phyloP scores from a whole-genome alignment of 2,329 filamentous ascomycete species.

The Talaromyces piceae region DNA sequence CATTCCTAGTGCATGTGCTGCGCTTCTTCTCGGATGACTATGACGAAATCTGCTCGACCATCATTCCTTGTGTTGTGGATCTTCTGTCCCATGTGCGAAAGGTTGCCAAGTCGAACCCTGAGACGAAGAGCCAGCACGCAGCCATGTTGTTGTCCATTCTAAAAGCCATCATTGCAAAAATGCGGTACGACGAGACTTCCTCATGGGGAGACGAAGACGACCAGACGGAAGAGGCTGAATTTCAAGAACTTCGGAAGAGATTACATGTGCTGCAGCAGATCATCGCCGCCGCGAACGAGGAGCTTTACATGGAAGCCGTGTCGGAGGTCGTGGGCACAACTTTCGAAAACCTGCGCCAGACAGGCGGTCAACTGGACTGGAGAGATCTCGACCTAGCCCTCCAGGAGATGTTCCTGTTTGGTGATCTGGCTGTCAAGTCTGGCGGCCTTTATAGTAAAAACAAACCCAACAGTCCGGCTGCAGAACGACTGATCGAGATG shows the following conservation, averaged over 20 bases:
- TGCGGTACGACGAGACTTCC: conserved; percentile 94
- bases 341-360: conserved; percentile 70
- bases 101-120: conserved; percentile 54
- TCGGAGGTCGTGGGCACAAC: conserved; percentile 82
- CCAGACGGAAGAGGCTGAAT: conserved; percentile 93
- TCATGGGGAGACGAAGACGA: conserved; percentile 92
- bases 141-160: conserved; percentile 80
- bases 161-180: conserved; percentile 87
- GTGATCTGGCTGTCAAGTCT: conserved; percentile 83
- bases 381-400: conserved; percentile 88
- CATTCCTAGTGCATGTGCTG: conserved; percentile 78
- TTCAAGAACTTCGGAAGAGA: conserved; percentile 85
- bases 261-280: conserved; percentile 88
- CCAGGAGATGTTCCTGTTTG: conserved; percentile 92
- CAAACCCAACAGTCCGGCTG: conserved; percentile 68
- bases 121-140: conserved; percentile 67
- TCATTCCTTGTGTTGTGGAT: conserved; percentile 89
- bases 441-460: conserved; percentile 82
- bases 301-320: conserved; percentile 78
- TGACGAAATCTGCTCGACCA: conserved; percentile 93
- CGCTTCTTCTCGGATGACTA: conserved; percentile 97
- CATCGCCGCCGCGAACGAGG: conserved; percentile 80
- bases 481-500: conserved; percentile 79
- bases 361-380: conserved; percentile 76
- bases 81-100: conserved; percentile 86